These are phyloP conservation scores for Hygrophoropsis aurantiaca DNA, from an alignment of 768 basidiomycete species.

Conservation along the genomic window DNA sequence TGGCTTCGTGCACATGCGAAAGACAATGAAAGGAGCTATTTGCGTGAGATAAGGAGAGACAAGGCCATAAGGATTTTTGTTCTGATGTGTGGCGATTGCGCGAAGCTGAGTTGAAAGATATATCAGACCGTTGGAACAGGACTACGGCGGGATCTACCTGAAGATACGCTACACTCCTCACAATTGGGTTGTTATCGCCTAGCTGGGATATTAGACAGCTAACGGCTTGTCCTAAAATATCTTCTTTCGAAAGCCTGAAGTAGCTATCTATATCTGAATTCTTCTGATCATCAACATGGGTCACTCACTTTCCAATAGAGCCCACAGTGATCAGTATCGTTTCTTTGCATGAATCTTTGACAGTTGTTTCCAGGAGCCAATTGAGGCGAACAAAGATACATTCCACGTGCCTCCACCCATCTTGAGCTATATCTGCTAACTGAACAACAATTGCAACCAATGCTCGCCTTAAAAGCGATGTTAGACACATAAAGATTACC, in stretches of 20 bases:
- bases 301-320: conserved; percentile 43
- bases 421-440: conserved; percentile 34
- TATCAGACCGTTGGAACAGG: conserved; percentile 11
- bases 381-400: conserved; percentile 46
- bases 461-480: conserved; percentile 32
- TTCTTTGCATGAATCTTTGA: conserved; percentile 54
- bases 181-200: conserved; percentile 62
- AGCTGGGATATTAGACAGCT: conserved; percentile 66
- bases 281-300: not conserved
- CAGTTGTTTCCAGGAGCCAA: conserved; percentile 42
- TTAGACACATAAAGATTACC: not conserved
- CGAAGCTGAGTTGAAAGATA: conserved; percentile 46
- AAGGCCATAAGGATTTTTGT: conserved; percentile 64
- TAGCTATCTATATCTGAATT: conserved; percentile 6
- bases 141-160: conserved; percentile 46
- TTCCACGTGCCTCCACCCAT: conserved; percentile 36
- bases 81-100: conserved; percentile 53
- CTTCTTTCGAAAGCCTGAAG: conserved; percentile 45
- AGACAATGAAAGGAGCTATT: conserved; percentile 65
- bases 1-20: conserved; percentile 58
- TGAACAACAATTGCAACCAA: conserved; percentile 47
- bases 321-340: conserved; percentile 64
- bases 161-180: conserved; percentile 67
- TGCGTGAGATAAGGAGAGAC: conserved; percentile 68
- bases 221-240: conserved; percentile 58